Conservation (phyloP, 225 moss, liverwort and hornwort genomes). For the Sphagnum tenellum region DNA sequence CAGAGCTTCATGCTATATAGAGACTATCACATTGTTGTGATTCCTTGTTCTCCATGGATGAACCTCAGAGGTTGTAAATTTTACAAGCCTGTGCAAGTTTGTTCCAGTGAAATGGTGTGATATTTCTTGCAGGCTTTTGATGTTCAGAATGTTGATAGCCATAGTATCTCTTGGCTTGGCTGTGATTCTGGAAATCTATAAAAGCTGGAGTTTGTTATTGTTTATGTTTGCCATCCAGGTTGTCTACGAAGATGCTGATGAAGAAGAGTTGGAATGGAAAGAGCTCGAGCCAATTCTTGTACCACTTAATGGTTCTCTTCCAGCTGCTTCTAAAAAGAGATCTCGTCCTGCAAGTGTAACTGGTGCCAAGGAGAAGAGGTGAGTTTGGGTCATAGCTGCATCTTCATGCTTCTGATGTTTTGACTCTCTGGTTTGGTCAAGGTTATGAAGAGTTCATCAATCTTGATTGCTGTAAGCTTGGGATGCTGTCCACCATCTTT, state of each 20-base stretch:
- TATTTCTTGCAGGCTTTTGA: too few species aligned
- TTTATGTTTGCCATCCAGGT: conserved; percentile 15
- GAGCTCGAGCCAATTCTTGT: conserved; percentile 35
- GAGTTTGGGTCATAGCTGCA: neutral
- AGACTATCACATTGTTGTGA: too few species aligned
- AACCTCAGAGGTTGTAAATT: too few species aligned
- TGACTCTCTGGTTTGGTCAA: too few species aligned
- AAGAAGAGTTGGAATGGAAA: conserved; percentile 54
- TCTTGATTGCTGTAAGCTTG: neutral
- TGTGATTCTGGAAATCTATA: too few species aligned
- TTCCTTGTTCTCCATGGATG: too few species aligned
- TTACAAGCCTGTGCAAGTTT: too few species aligned
- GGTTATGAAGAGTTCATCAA: neutral
- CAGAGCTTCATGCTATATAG: too few species aligned
- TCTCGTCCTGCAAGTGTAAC: conserved; percentile 23
- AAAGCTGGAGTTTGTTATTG: neutral
- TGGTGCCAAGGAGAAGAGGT: conserved; percentile 35
- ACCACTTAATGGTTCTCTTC: conserved; percentile 30
- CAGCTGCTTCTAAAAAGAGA: conserved; percentile 36
- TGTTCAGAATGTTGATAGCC: too few species aligned
- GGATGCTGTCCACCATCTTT: neutral
- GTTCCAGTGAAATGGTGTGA: too few species aligned
- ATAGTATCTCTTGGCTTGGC: too few species aligned
- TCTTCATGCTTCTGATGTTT: too few species aligned
- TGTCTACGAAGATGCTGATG: conserved; percentile 49